Conservation (phyloP, 2,329 filamentous ascomycete genomes). For the Pyrenophora graminea region DNA sequence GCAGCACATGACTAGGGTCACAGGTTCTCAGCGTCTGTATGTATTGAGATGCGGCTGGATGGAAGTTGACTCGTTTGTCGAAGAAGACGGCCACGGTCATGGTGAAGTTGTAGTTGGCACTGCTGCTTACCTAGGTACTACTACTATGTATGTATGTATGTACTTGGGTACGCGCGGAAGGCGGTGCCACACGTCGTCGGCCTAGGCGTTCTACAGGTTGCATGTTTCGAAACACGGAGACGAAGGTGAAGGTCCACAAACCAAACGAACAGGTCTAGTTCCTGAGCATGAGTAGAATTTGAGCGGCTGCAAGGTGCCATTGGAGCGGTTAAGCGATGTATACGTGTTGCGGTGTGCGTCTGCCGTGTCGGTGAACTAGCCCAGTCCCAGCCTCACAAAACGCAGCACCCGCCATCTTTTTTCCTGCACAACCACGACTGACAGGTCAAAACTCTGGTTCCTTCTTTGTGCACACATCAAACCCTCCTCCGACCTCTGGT, state of each 20-base stretch:
- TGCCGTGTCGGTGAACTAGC: conserved; percentile 21
- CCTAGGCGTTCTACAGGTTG: conserved; percentile 3
- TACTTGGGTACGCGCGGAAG: no score
- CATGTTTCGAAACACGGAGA: conserved; percentile 1
- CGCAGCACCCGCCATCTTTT: conserved; percentile 17
- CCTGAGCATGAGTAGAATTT: conserved; percentile 2
- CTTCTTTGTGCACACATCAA: conserved; percentile 19
- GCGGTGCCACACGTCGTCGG: neutral
- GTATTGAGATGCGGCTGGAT: no score
- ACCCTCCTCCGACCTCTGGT: conserved; percentile 4
- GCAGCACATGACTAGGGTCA: no score
- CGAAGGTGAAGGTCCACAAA: neutral
- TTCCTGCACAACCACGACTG: conserved; percentile 23
- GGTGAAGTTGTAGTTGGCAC: no score
- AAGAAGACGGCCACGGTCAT: no score
- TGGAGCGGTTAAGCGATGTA: conserved; percentile 18
- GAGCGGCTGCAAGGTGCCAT: neutral
- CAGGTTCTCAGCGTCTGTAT: no score
- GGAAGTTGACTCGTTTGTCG: no score
- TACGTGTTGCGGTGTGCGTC: conserved; percentile 31
- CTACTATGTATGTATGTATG: no score
- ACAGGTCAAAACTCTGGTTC: conserved; percentile 19
- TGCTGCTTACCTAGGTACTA: no score
- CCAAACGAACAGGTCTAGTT: neutral
- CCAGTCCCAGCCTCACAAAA: conserved; percentile 24